phyloP scores from a whole-genome alignment of 2,329 filamentous ascomycete genomes.

The Aureobasidium zeae region DNA sequence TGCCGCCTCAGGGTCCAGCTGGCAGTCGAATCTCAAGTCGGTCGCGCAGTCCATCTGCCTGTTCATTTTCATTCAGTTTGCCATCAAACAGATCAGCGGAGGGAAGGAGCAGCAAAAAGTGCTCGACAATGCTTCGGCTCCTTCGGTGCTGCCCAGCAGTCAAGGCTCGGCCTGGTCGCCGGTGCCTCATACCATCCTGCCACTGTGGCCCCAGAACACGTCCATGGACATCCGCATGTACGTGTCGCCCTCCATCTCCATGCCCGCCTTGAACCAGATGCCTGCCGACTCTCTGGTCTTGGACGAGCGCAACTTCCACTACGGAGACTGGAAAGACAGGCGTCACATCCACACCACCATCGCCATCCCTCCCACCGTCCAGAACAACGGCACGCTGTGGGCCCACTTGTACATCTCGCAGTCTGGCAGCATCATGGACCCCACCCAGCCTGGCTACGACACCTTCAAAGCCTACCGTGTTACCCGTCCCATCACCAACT shows the following conservation, averaged over 20 bases:
- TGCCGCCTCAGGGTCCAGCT: constrained; percentile 7
- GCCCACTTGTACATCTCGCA: constrained; percentile 87
- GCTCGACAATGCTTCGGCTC: constrained; percentile 13
- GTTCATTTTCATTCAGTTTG: constrained; percentile 51
- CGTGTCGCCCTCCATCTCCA: constrained; percentile 64
- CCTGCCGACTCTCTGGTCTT: constrained; percentile 63
- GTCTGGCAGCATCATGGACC: constrained; percentile 66
- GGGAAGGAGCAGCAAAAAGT: constrained; percentile 20
- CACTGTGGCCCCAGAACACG: constrained; percentile 78
- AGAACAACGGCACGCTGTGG: constrained; percentile 89
- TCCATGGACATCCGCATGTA: constrained; percentile 76
- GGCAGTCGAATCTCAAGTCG: constrained; percentile 20
- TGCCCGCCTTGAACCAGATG: constrained; percentile 57
- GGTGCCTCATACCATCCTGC: constrained; percentile 63
- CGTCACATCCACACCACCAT: constrained; percentile 70
- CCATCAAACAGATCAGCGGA: constrained; percentile 47
- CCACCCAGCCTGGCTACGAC: constrained; percentile 62
- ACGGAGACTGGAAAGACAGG: constrained; percentile 71
- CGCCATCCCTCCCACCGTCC: constrained; percentile 65
- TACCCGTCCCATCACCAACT: constrained; percentile 74
- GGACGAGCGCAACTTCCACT: constrained; percentile 67
- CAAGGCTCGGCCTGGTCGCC: constrained; percentile 40
- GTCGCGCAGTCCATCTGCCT: constrained; percentile 48
- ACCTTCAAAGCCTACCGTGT: constrained; percentile 72
- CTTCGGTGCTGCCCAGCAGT: constrained; percentile 12